Percentiles rank a stretch among this genome's conserved stretches.
phyloP scores from a whole-genome alignment of 2,329 filamentous ascomycete genomes.

The Calonectria montana region DNA sequence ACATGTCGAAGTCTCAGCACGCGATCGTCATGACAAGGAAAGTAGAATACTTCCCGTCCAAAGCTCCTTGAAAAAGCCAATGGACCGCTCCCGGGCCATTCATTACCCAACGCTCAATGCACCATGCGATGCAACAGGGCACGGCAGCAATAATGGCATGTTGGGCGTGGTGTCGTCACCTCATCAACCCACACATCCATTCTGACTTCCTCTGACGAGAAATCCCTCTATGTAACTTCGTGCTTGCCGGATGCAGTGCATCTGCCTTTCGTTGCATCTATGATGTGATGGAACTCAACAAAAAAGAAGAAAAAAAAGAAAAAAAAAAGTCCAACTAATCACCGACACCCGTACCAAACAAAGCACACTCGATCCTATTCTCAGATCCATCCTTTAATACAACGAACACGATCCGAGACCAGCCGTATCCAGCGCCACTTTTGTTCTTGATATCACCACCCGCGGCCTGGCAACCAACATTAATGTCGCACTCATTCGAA shows the following conservation, averaged over 20 bases:
- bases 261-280: conserved; percentile 5
- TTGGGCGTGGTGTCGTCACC: conserved; percentile 28
- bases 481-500: conserved; percentile 9
- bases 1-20: conserved; percentile 42
- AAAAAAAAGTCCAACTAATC: neutral
- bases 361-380: neutral
- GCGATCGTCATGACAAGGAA: conserved; percentile 23
- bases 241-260: neutral
- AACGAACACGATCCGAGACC: conserved; percentile 12
- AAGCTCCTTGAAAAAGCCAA: conserved; percentile 22
- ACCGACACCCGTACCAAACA: neutral
- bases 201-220: conserved; percentile 11
- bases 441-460: neutral
- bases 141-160: conserved; percentile 27
- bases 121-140: conserved; percentile 24
- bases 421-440: conserved; percentile 4
- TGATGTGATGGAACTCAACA: conserved; percentile 19
- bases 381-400: neutral
- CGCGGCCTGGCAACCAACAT: neutral
- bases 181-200: conserved; percentile 29
- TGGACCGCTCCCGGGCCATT: conserved; percentile 15
- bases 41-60: conserved; percentile 22
- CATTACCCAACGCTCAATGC: conserved; percentile 7
- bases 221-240: neutral
- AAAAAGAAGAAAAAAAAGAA: neutral